Evolutionary conservation across 805 yeast species (phyloP).

Genomic region (Zygosaccharomyces gambellarensis): DNA sequence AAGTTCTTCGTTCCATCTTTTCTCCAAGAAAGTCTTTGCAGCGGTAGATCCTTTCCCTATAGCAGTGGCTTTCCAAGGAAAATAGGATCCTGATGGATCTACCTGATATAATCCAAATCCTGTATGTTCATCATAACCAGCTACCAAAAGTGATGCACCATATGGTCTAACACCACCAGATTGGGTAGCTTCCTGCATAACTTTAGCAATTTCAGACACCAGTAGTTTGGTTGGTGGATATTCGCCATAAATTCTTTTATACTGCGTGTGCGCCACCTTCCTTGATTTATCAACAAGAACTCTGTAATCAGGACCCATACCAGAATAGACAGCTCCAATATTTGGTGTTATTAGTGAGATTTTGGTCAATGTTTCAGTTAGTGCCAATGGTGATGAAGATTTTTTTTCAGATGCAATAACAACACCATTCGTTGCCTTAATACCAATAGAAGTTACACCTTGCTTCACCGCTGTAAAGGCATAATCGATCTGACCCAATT

Average conservation of each 20-base stretch:
- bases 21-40: conserved; percentile 96
- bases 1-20: conserved; percentile 96
- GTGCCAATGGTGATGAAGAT: conserved; percentile 70
- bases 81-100: conserved; percentile 96
- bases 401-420: conserved; percentile 96
- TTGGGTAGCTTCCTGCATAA: conserved; percentile 98
- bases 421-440: conserved; percentile 90
- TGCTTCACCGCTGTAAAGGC: conserved; percentile 96
- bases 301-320: conserved; percentile 98
- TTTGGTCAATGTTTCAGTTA: conserved; percentile 69
- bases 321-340: conserved; percentile 93
- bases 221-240: conserved; percentile 94
- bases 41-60: conserved; percentile 93
- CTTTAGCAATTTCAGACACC: conserved; percentile 90
- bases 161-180: conserved; percentile 99
- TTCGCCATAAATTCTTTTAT: conserved; percentile 90
- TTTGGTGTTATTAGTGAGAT: conserved; percentile 86
- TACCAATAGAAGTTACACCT: conserved; percentile 95
- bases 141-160: conserved; percentile 91
- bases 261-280: conserved; percentile 85
- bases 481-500: conserved; percentile 94
- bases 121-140: conserved; percentile 81
- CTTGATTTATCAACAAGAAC: conserved; percentile 91
- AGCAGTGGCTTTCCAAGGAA: conserved; percentile 99
- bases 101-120: conserved; percentile 86